These are phyloP conservation scores for Rosa rugosa DNA, from an alignment of 306 rosid genomes.

Conservation along the genomic window DNA sequence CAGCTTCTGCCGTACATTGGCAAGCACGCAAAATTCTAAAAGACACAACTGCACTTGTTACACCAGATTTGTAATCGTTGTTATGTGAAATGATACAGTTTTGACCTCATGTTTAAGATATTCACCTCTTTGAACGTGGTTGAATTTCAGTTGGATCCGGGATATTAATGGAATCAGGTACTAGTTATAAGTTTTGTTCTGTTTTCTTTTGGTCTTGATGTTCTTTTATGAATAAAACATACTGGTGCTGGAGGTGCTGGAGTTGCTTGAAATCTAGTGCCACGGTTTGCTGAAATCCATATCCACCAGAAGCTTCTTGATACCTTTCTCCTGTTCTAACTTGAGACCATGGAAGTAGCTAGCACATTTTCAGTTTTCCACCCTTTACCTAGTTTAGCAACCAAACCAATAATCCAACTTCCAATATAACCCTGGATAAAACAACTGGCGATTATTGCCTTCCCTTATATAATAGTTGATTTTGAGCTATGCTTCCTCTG, in stretches of 20 bases:
- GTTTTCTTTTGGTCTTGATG: neutral
- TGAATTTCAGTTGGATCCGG: neutral
- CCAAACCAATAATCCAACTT: no score
- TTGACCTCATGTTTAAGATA: slow-evolving; percentile 29
- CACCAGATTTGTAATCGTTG: slow-evolving; percentile 35
- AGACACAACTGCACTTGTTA: slow-evolving; percentile 52
- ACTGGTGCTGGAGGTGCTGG: neutral
- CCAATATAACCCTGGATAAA: no score
- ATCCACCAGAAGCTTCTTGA: neutral
- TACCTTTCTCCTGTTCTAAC: neutral
- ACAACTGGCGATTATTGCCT: no score
- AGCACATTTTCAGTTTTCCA: no score
- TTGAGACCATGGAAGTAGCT: no score
- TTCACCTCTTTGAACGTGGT: neutral
- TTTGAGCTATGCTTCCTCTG: no score
- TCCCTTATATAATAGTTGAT: no score
- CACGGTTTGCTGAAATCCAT: neutral
- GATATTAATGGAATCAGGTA: neutral
- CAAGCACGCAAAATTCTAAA: slow-evolving; percentile 67
- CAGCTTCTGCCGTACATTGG: slow-evolving; percentile 64
- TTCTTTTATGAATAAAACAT: neutral
- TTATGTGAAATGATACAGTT: slow-evolving; percentile 35
- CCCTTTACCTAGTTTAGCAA: no score
- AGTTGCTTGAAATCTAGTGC: neutral
- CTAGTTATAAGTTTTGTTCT: neutral